Evolutionary conservation across 2,329 filamentous ascomycete species (phyloP), one percentile per base, ranked within the genome.

Genomic region (Rhinocladiella mackenziei): DNA sequence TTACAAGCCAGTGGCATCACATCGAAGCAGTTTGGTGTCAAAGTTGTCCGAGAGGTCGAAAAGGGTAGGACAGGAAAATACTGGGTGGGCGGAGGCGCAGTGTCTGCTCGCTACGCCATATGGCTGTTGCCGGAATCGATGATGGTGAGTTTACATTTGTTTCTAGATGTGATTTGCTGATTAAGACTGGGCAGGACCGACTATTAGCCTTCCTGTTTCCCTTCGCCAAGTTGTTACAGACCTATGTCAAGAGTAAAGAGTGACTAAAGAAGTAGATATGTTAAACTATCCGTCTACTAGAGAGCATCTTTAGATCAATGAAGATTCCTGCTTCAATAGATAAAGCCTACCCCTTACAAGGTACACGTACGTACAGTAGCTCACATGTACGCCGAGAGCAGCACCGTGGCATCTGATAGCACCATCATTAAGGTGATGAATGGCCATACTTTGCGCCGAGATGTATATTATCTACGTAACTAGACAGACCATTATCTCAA

Each of bases 1-100:
- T 5, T 49, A 14, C 49, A 52, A 29, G 26, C 29, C n/a, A 25
- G 25, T 42, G 49, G 40, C 22, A 41, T 48, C 17, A 43, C 41
- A 9, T 22, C 41, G 13, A 39, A 33, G 31, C n/a, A 45, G 34
- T 52, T 29, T 31, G 49, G 29, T 6, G 15, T 13, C n/a, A 45
- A 43, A 25, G 49, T 52, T 7, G 38, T 49, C 20, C 37, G 40
- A 10, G 36, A 52, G 32, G 42, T 52, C 14, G 45, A 49, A 36
- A 49, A 43, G 18, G 49, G 49, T 26, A 36, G 29, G 13, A 35
- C 35, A n/a, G 49, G 49, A 18, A 48, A 36, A 17, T 23, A 35
- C 15, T 52, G 49, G 49, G 41, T 45, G 14, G 49, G 49, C 14
- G 43, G 38, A 19, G 35, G 31, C 33, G 43, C 48, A 14, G 9